These are phyloP conservation scores for Coemansia sp. DNA, from an alignment of 192 early-diverging fungal genomes.

Conservation along the genomic window DNA sequence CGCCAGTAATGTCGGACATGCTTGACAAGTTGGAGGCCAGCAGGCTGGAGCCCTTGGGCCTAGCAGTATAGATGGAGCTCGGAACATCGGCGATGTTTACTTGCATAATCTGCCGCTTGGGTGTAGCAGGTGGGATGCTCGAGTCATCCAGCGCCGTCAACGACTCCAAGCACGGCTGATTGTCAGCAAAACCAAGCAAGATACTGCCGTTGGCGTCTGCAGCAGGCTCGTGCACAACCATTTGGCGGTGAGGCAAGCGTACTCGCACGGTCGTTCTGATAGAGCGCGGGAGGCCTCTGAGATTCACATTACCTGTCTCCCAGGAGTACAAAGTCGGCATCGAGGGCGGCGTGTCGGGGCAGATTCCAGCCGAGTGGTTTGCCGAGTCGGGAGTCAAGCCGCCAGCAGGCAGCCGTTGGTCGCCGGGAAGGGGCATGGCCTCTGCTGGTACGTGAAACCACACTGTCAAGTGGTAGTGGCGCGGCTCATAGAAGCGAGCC, in stretches of 20 bases:
- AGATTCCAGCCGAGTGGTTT: neutral
- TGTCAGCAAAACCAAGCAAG: conserved; percentile 8
- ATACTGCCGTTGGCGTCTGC: neutral
- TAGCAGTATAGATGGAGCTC: neutral
- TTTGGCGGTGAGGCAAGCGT: conserved; percentile 26
- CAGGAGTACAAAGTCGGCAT: conserved; percentile 13
- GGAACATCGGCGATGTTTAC: conserved; percentile 8
- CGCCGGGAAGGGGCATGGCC: conserved; percentile 2
- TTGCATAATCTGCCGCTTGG: conserved; percentile 8
- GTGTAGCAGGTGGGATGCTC: neutral
- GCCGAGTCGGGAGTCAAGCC: conserved; percentile 5
- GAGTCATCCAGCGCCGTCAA: neutral
- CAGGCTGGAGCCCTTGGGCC: neutral
- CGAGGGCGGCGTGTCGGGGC: conserved; percentile 5
- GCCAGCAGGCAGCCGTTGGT: neutral
- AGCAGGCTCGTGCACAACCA: conserved; percentile 8
- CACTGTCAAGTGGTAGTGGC: conserved; percentile 18
- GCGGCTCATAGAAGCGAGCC: conserved; percentile 16
- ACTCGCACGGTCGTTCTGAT: conserved; percentile 20
- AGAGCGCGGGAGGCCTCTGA: conserved; percentile 24
- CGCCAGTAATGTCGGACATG: neutral
- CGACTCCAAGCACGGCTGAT: neutral
- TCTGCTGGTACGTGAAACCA: conserved; percentile 17
- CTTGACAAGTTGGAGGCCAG: conserved; percentile 7
- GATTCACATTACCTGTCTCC: conserved; percentile 14